A percentile compares a stretch with the other conserved stretches of the same genome.
These are phyloP conservation scores for Capsella rubella DNA, from an alignment of 441 rosid species.

Conservation along the genomic window DNA sequence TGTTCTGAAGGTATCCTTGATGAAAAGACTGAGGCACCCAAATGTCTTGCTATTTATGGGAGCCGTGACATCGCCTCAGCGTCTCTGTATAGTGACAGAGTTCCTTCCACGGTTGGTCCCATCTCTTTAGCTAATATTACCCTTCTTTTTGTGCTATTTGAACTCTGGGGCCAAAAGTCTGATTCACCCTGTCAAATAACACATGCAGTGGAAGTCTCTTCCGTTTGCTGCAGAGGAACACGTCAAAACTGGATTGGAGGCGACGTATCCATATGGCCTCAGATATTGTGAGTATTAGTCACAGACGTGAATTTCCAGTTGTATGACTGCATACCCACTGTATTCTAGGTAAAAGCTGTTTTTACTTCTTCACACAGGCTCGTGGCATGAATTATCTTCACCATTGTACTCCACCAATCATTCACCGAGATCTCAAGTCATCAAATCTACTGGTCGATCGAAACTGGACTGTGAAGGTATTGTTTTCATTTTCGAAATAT, in stretches of 20 bases:
- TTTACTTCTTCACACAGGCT: constrained; percentile 57
- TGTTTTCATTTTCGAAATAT: constrained; percentile 24
- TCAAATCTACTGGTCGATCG: constrained; percentile 92
- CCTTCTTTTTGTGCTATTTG: constrained; percentile 1
- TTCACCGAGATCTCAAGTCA: constrained; percentile 98
- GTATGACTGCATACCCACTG: not conserved
- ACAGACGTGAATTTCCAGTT: not conserved
- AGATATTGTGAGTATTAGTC: constrained; percentile 74
- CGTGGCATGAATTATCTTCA: constrained; percentile 98
- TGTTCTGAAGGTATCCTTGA: constrained; percentile 72
- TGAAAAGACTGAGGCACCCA: constrained; percentile 97
- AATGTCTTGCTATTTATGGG: constrained; percentile 95
- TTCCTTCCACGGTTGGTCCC: constrained; percentile 90
- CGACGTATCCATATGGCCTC: constrained; percentile 79
- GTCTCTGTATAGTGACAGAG: constrained; percentile 96
- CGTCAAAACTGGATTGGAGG: constrained; percentile 89
- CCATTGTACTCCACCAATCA: constrained; percentile 84
- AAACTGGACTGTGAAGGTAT: constrained; percentile 95
- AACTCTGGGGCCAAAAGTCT: not conserved
- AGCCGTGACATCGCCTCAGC: constrained; percentile 88
- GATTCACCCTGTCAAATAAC: constrained; percentile 12
- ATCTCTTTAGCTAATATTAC: constrained; percentile 21
- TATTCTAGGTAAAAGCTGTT: constrained; percentile 24
- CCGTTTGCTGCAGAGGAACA: constrained; percentile 78
- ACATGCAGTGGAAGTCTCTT: constrained; percentile 91